These are phyloP conservation scores for Tulasnella sp. DNA, from an alignment of 768 basidiomycete genomes.

Conservation along the genomic window DNA sequence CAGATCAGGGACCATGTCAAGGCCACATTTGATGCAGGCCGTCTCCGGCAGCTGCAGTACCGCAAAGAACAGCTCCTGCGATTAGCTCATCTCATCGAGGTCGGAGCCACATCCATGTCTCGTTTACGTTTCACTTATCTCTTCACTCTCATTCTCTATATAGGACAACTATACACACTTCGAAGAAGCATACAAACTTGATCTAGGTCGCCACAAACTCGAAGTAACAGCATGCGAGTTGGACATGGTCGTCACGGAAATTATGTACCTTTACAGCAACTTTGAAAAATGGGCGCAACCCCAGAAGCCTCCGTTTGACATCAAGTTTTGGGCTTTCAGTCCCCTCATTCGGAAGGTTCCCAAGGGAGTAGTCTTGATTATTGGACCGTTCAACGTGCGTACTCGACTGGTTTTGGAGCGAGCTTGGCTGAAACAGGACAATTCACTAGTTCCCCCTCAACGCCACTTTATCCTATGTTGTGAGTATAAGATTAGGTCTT, in stretches of 20 bases:
- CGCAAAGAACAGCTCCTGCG: conserved; percentile 78
- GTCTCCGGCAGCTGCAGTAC: conserved; percentile 63
- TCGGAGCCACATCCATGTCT: background rate
- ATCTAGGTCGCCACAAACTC: conserved; percentile 64
- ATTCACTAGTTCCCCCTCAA: background rate
- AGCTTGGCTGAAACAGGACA: background rate
- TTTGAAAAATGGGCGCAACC: conserved; percentile 78
- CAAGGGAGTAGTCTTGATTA: conserved; percentile 49
- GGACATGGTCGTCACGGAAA: conserved; percentile 54
- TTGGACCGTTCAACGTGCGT: conserved; percentile 42
- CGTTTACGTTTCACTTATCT: conserved; percentile 5
- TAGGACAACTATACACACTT: conserved; percentile 63
- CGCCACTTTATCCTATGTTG: background rate
- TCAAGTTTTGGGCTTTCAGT: conserved; percentile 62
- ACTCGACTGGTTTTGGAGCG: background rate
- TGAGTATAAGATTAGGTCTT: background rate
- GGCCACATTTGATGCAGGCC: conserved; percentile 64
- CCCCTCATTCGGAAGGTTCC: conserved; percentile 73
- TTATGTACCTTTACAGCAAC: conserved; percentile 57
- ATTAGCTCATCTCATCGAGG: conserved; percentile 49
- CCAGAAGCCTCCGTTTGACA: conserved; percentile 56
- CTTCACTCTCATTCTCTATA: too few species aligned
- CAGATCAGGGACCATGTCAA: conserved; percentile 63
- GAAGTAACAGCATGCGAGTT: conserved; percentile 72
- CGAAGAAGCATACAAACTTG: conserved; percentile 58